Percentiles rank a stretch among this genome's conserved stretches.
Conservation (phyloP, 2,329 filamentous ascomycete species). For the Colletotrichum cordylinicola region DNA sequence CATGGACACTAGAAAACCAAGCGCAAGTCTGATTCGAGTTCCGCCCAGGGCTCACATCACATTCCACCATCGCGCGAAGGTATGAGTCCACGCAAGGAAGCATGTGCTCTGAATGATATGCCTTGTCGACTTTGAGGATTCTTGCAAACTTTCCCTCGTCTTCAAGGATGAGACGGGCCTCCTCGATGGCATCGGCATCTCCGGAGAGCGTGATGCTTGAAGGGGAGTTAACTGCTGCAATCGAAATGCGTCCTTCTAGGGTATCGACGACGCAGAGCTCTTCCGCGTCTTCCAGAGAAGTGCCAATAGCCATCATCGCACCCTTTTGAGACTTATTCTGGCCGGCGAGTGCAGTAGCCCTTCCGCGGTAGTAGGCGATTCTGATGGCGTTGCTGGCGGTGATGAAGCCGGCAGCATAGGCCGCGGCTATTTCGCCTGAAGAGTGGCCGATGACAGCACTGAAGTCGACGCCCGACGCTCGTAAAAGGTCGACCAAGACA, state of each 20-base stretch:
- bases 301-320: slow-evolving; percentile 29
- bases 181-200: slow-evolving; percentile 29
- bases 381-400: slow-evolving; percentile 26
- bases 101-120: slow-evolving; percentile 38
- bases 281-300: slow-evolving; percentile 21
- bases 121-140: slow-evolving; percentile 29
- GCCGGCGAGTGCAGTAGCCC: slow-evolving; percentile 15
- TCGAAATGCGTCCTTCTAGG: slow-evolving; percentile 21
- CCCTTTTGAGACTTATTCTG: slow-evolving; percentile 16
- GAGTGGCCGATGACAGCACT: slow-evolving; percentile 51
- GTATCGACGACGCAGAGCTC: neutral
- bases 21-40: neutral
- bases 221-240: slow-evolving; percentile 30
- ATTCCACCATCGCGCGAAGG: neutral
- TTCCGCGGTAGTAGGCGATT: slow-evolving; percentile 25
- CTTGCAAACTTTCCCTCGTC: slow-evolving; percentile 23
- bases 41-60: neutral
- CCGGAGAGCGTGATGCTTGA: slow-evolving; percentile 31
- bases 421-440: slow-evolving; percentile 55
- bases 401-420: slow-evolving; percentile 53
- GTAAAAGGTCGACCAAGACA: slow-evolving; percentile 31
- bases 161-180: slow-evolving; percentile 25
- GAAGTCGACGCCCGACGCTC: slow-evolving; percentile 36
- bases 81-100: neutral
- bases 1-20: neutral